Base-by-base conservation (phyloP, 169 alveolate species). In the Perkinsus marinus region DNA sequence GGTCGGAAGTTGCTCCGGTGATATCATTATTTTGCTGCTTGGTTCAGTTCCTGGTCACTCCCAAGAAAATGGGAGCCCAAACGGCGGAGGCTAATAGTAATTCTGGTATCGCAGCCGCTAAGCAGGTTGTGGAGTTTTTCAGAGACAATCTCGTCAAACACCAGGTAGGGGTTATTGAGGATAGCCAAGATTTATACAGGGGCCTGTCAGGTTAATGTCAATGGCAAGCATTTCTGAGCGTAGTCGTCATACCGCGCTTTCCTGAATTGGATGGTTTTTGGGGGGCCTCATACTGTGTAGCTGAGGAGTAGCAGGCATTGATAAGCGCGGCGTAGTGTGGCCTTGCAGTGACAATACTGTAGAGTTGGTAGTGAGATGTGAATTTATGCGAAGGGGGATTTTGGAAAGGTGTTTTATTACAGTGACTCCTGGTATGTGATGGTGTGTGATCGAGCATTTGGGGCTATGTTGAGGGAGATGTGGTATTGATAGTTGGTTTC, bases 1-100 rank as follows among this genome's bases (percentile, higher is more conserved):
- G 36, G 57, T 38, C 10, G 7, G 6, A 5, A 5, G 57, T 39
- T 17, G 0, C 36, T 37, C 2, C 36, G 38, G 47, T 5, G 39
- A 0, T 2, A 5, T 2, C 26, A 7, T 17, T 9, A 36, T 38
- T 19, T 34, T 2, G 39, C 0, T 37, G 26, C 89, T 7, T 92
- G 89, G 68, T 92, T 69, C 93, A 90, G 91, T 91, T 39, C 39
- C 37, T 89, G 7, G 79, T 89, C 0, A 41, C 91, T 36, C 38
- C 43, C 6, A 92, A 89, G 94, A 92, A 92, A 93, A 92, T 92
- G 94, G 94, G 94, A 6, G 94, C 94, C 0, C 94, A 92, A 68
- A 92, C 94, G 0, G 91, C 92, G 10, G 92, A 92, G 93, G 92
- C 92, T 34, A 90, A 90, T 47, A 90, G 68, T 90, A 90, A 90